Percentiles rank a stretch among this genome's conserved stretches.
phyloP scores from a whole-genome alignment of 2,329 filamentous ascomycete genomes.

The Epichloe aotearoae region DNA sequence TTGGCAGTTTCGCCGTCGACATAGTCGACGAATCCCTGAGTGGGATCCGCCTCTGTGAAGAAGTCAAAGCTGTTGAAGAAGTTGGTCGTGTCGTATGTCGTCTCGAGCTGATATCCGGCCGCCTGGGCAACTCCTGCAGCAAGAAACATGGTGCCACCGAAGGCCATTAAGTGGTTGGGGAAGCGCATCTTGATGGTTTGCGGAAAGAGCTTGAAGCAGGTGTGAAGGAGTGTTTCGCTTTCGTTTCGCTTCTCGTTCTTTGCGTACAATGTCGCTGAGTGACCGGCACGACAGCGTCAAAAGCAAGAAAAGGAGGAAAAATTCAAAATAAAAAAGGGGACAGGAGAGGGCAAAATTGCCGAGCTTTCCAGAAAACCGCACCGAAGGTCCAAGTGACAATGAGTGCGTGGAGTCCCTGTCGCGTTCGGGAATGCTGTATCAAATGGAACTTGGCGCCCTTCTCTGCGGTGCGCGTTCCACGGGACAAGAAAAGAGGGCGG shows the following conservation, averaged over 20 bases:
- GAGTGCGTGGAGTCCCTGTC: not conserved
- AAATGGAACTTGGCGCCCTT: not conserved
- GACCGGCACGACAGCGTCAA: slow-evolving; percentile 9
- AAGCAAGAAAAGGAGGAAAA: no score
- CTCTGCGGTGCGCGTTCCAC: not conserved
- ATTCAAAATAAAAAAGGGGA: not conserved
- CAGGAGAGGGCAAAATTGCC: no score
- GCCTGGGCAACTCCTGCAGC: slow-evolving; percentile 13
- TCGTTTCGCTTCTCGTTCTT: not conserved
- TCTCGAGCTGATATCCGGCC: slow-evolving; percentile 31
- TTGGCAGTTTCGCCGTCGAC: slow-evolving; percentile 45
- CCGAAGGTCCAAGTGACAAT: not conserved
- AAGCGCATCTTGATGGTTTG: slow-evolving; percentile 10
- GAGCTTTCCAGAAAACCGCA: not conserved
- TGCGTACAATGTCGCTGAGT: slow-evolving; percentile 5
- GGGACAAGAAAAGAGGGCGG: not conserved
- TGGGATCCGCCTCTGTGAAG: slow-evolving; percentile 50
- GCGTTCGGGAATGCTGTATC: not conserved
- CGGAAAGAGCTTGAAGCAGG: not conserved
- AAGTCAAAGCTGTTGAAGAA: slow-evolving; percentile 45
- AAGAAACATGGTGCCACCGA: slow-evolving; percentile 19
- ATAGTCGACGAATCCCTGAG: slow-evolving; percentile 62
- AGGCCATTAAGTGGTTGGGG: slow-evolving; percentile 9
- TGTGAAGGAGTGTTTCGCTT: not conserved
- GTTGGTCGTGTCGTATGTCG: slow-evolving; percentile 36